Evolutionary conservation across 371 early-diverging fungal species (phyloP), one percentile per base, ranked within the genome.

Genomic region (Amoeboradix gromovi): DNA sequence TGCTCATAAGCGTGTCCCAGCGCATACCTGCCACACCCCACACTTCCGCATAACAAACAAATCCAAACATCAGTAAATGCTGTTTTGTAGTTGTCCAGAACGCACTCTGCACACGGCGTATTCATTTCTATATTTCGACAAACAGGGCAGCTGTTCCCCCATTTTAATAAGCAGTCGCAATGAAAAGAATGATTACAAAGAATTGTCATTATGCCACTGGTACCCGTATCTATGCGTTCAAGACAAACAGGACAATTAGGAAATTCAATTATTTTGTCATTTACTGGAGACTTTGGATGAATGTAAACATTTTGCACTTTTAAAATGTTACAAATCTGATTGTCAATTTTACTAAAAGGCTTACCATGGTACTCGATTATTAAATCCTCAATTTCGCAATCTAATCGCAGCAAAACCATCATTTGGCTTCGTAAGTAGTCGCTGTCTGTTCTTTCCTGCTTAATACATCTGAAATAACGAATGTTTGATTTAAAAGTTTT

Each of bases 41-140:
- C 79, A 71, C 88, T 83, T 0, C 91, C 94, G 75, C 96, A 95
- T 29, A 94, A 83, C 69, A 94, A 77, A 73, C 96, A 95, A 31
- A 91, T 89, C 96, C 96, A 95, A 27, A 93, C 78, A 71, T 85
- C 83, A n/a, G n/a, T n/a, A n/a, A n/a, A n/a, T n/a, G n/a, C n/a
- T n/a, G n/a, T n/a, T n/a, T n/a, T n/a, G n/a, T n/a, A n/a, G n/a
- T n/a, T n/a, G n/a, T n/a, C n/a, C n/a, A n/a, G n/a, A n/a, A n/a
- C n/a, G n/a, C n/a, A n/a, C 0, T 74, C 68, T 30, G 70, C 27
- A 28, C 69, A 5, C 28, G 66, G n/a, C 28, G 70, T 30, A 69
- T 71, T 29, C 0, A 1, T 2, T 28, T 30, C 31, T 0, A 28
- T 70, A 68, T 89, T 88, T 1, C 89, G 83, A 75, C 94, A 95